Evolutionary conservation across 768 basidiomycete genomes (phyloP), one percentile per base, ranked within the genome.

Genomic region (Albatrellus ellisii): DNA sequence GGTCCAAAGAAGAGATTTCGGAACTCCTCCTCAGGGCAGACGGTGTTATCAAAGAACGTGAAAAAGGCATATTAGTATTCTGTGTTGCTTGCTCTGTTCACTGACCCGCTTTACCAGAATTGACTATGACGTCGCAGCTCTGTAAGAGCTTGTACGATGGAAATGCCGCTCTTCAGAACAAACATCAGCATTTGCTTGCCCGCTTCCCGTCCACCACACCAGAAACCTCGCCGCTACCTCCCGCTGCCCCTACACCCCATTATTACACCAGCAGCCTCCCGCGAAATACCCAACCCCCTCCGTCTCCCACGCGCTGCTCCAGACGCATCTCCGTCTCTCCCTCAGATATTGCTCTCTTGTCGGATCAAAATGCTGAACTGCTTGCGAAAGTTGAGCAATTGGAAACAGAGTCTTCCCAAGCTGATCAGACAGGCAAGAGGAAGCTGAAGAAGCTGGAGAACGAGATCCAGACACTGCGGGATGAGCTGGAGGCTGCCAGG

Each of bases 281-380:
- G 14, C 15, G 38, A 41, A 24, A 22, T 45, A 25, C 40, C 39
- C 20, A 12, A 1, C 10, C 51, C 26, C 26, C 46, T 43, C 20
- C 48, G 49, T 2, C 52, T 47, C 42, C 36, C 40, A 12, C 66
- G 62, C 49, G 43, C 29, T 55, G 44, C 40, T 48, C 62, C 1
- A 67, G 69, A 26, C 68, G 72, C 38, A 68, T 81, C 33, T 76
- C 81, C 34, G 71, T 83, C 42, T 75, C 79, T 3, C 75, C 76
- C 1, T 62, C 70, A 12, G 84, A 87, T 44, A 67, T 90, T 21
- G 72, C 76, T 2, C 64, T 72, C 6, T 72, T 90, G 32, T 72
- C 82, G 0, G 82, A 86, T 53, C 86, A 91, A 60, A 91, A 91
- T 52, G 75, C 78, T 0, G 85, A 90, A 48, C 75, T 91, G 12